These are phyloP conservation scores for Zopfia rhizophila DNA, from an alignment of 2,329 filamentous ascomycete genomes.

Conservation along the genomic window DNA sequence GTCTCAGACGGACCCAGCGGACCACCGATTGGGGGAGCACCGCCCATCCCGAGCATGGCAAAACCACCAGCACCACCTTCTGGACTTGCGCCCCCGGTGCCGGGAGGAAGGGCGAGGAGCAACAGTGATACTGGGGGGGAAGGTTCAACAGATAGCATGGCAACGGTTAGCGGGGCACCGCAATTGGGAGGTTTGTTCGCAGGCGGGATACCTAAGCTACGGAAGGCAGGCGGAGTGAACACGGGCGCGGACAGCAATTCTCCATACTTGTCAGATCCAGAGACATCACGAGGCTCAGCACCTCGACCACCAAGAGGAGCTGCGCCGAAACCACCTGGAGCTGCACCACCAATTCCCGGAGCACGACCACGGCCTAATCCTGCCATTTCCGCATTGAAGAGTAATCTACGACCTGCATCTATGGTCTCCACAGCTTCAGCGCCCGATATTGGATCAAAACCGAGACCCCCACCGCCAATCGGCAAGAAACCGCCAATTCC, in stretches of 20 bases:
- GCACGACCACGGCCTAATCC: slow-evolving; percentile 71
- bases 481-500: slow-evolving; percentile 77
- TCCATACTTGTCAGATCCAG: slow-evolving; percentile 84
- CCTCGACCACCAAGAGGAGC: slow-evolving; percentile 65
- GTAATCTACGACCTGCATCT: slow-evolving; percentile 66
- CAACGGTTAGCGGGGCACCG: slow-evolving; percentile 60
- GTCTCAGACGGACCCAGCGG: slow-evolving; percentile 66
- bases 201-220: slow-evolving; percentile 94
- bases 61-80: slow-evolving; percentile 63
- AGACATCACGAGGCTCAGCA: slow-evolving; percentile 63
- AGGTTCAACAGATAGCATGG: slow-evolving; percentile 33
- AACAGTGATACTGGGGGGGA: slow-evolving; percentile 76
- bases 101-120: slow-evolving; percentile 76
- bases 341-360: slow-evolving; percentile 61
- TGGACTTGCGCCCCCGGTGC: slow-evolving; percentile 77
- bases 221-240: slow-evolving; percentile 78
- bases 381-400: slow-evolving; percentile 61
- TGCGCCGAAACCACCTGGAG: slow-evolving; percentile 60
- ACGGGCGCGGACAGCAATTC: slow-evolving; percentile 72
- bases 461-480: slow-evolving; percentile 78
- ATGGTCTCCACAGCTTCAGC: slow-evolving; percentile 67
- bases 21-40: slow-evolving; percentile 76
- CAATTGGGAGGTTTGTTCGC: slow-evolving; percentile 90
- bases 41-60: slow-evolving; percentile 76
- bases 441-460: slow-evolving; percentile 64